phyloP scores from a whole-genome alignment of 1,284 basidiomycete species.

The Fistulina hepatica region DNA sequence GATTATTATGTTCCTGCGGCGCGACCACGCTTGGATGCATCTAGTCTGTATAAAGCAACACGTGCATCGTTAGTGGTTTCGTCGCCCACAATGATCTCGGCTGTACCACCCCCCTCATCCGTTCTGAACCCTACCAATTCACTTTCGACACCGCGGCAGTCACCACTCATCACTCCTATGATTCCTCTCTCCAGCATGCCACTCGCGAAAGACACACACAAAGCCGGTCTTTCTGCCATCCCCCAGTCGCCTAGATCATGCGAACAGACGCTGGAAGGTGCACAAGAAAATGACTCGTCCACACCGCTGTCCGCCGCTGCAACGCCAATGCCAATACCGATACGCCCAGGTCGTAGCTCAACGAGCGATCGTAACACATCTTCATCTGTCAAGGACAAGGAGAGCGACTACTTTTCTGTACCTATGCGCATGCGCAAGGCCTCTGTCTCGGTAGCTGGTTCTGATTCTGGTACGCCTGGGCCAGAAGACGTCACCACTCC shows the following conservation, averaged over 20 bases:
- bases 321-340: constrained; percentile 18
- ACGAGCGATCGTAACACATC: too few relatives aligned
- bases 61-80: constrained; percentile 31
- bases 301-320: too few relatives aligned
- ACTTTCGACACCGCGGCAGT: constrained; percentile 31
- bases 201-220: too few relatives aligned
- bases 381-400: constrained; percentile 18
- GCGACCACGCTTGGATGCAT: too few relatives aligned
- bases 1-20: too few relatives aligned
- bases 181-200: constrained; percentile 48
- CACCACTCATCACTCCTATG: constrained; percentile 45
- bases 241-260: neutral
- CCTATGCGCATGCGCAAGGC: too few relatives aligned
- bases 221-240: neutral
- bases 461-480: too few relatives aligned
- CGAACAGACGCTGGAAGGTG: constrained; percentile 5
- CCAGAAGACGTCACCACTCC: too few relatives aligned
- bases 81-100: constrained; percentile 54
- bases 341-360: constrained; percentile 5
- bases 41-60: too few relatives aligned
- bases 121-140: constrained; percentile 17
- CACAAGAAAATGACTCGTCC: neutral
- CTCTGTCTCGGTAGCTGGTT: too few relatives aligned
- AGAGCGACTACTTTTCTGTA: constrained; percentile 45
- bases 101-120: constrained; percentile 39